Evolutionary conservation across 2,329 filamentous ascomycete species (phyloP), one percentile per base, ranked within the genome.

Genomic region (Leptodontidium sp.): DNA sequence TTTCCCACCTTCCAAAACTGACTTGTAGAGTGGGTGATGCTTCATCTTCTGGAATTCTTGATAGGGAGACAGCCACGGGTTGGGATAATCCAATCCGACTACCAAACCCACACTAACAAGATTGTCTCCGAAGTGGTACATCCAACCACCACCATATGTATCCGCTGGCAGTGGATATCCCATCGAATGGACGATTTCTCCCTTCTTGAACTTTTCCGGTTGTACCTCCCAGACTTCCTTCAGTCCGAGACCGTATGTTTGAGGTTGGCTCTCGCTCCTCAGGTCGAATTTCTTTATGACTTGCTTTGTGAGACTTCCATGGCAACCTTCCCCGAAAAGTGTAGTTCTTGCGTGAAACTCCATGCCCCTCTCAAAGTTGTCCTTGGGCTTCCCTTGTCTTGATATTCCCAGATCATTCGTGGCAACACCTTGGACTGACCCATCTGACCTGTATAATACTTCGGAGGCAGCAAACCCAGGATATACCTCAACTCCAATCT

Each of bases 111-210:
- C 86, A 74, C 90, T 94, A 69, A 99, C 95, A 76, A 98, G 87
- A 81, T 98, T 99, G 76, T 99, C 95, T 47, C 94, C 96, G 80
- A 98, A 99, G 81, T 99, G 96, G 78, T 99, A 99, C 93, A 99
- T 94, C 90, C 94, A 99, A n/a, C 93, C 94, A 73, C 96, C 96
- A 74, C 96, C 96, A 79, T 99, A 99, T 9, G 94, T 96, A 78
- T 98, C 91, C 75, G 86, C 88, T 17, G 93, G 88, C 55, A 99
- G 82, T 24, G 96, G 96, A 77, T 97, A 98, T 24, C 96, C 96
- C 90, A 99, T 89, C 4, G 93, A 92, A 83, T 99, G 96, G 4
- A 90, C 88, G 57, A 98, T 88, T 74, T 95, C 85, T 64, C 96
- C 96, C 77, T 92, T 92, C 70, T 91, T 86, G 82, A 98, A 98